These are phyloP conservation scores for Penicillium odoratum DNA, from an alignment of 495 filamentous ascomycete species.

Conservation along the genomic window DNA sequence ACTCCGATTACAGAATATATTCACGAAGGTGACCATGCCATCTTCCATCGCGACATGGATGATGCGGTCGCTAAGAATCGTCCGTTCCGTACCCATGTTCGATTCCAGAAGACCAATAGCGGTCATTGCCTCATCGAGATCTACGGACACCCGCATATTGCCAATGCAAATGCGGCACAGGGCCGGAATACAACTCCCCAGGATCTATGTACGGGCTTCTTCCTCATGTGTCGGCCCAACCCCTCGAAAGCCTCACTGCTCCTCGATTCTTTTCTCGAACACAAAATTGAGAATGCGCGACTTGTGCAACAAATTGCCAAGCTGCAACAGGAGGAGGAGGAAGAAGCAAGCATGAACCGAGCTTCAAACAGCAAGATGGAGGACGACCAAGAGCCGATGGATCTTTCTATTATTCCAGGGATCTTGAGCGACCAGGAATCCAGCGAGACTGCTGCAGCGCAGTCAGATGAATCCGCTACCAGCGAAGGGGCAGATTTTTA, in stretches of 20 bases:
- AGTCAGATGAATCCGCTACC: conserved; percentile 73
- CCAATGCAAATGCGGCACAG: conserved; percentile 57
- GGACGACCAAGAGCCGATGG: conserved; percentile 4
- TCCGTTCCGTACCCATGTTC: conserved; percentile 83
- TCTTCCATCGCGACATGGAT: conserved; percentile 87
- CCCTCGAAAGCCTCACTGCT: conserved; percentile 82
- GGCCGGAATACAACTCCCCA: conserved; percentile 51
- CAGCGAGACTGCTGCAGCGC: conserved; percentile 51
- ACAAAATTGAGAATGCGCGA: conserved; percentile 96
- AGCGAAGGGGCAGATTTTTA: conserved; percentile 70
- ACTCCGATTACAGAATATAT: conserved; percentile 76
- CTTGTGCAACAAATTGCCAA: conserved; percentile 80
- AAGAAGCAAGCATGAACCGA: conserved; percentile 57
- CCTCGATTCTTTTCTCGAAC: conserved; percentile 91
- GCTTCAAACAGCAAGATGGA: conserved; percentile 12
- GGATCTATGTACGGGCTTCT: conserved; percentile 81
- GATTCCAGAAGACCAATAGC: conserved; percentile 74
- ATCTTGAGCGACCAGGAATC: conserved; percentile 34
- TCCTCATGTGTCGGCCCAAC: conserved; percentile 92
- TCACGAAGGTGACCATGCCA: conserved; percentile 81
- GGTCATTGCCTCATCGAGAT: conserved; percentile 81
- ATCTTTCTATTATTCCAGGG: conserved; percentile 8
- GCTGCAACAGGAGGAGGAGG: conserved; percentile 80
- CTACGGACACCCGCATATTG: conserved; percentile 87
- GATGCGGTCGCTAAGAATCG: conserved; percentile 84